phyloP scores from a whole-genome alignment of 352 stramenopile genomes.

The Phytophthora pseudosyringae region DNA sequence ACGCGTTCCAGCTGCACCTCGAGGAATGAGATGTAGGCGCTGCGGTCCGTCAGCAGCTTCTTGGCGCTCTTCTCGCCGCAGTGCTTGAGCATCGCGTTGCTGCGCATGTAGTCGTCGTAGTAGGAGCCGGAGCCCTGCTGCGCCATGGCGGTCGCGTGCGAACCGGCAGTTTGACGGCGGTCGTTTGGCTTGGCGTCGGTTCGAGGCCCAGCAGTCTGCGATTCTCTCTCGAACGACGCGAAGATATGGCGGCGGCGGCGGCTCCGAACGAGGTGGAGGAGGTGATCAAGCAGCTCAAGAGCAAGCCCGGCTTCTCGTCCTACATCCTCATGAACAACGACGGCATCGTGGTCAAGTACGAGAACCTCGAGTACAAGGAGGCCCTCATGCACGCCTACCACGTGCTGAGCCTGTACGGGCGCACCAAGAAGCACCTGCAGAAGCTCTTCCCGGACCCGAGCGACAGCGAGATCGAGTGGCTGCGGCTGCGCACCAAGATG shows the following conservation, averaged over 20 bases:
- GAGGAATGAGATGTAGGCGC: slow-evolving; percentile 89
- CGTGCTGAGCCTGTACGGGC: slow-evolving; percentile 87
- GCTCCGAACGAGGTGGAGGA: slow-evolving; percentile 93
- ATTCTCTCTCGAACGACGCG: too few species aligned
- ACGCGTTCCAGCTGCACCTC: slow-evolving; percentile 89
- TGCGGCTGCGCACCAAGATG: slow-evolving; percentile 89
- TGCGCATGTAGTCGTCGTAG: slow-evolving; percentile 87
- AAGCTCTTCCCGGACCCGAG: slow-evolving; percentile 87
- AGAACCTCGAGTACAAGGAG: slow-evolving; percentile 92
- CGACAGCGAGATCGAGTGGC: slow-evolving; percentile 91
- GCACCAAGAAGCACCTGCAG: slow-evolving; percentile 84
- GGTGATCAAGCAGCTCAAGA: slow-evolving; percentile 93
- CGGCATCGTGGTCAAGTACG: slow-evolving; percentile 93
- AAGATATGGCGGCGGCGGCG: slow-evolving; percentile 73
- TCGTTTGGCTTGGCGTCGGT: slow-evolving; percentile 22
- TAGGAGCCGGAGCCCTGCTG: slow-evolving; percentile 64
- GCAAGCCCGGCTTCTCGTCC: slow-evolving; percentile 86
- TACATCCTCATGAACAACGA: slow-evolving; percentile 96
- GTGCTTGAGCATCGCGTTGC: slow-evolving; percentile 74
- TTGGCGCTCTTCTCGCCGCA: slow-evolving; percentile 60
- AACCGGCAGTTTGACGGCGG: slow-evolving; percentile 10
- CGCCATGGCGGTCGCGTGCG: slow-evolving; percentile 23
- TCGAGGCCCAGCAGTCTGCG: too few species aligned
- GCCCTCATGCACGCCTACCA: slow-evolving; percentile 93
- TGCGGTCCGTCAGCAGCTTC: slow-evolving; percentile 84